A percentile compares a stretch with the other conserved stretches of the same genome.
Evolutionary conservation across 2,329 filamentous ascomycete species (phyloP).

Genomic region (Zymoseptoria tritici): DNA sequence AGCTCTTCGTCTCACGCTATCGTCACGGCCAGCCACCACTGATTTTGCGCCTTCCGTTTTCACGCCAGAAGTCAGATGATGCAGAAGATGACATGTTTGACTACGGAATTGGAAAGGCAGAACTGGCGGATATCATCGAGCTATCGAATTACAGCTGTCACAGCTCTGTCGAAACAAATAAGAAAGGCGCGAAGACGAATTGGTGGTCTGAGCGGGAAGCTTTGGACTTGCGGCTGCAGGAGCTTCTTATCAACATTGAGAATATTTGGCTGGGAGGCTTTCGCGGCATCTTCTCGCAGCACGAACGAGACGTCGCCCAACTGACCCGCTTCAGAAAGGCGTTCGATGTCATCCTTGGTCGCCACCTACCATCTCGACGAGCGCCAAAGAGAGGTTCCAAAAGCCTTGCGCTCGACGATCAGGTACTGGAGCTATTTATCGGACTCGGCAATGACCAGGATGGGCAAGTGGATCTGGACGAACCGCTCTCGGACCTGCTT

Average conservation of each 20-base stretch:
- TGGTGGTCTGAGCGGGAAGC: slow-evolving; percentile 88
- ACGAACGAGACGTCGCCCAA: slow-evolving; percentile 53
- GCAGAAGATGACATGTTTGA: slow-evolving; percentile 74
- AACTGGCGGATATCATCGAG: slow-evolving; percentile 75
- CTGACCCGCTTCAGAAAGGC: slow-evolving; percentile 68
- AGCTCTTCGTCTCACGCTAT: slow-evolving; percentile 84
- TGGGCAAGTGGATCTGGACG: slow-evolving; percentile 68
- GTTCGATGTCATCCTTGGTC: slow-evolving; percentile 72
- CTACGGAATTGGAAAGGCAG: slow-evolving; percentile 69
- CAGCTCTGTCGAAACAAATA: slow-evolving; percentile 59
- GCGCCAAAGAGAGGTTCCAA: slow-evolving; percentile 46
- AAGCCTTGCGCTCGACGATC: slow-evolving; percentile 49
- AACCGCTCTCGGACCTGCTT: slow-evolving; percentile 81
- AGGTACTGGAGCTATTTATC: slow-evolving; percentile 80
- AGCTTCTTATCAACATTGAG: slow-evolving; percentile 78
- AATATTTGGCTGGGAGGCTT: slow-evolving; percentile 94
- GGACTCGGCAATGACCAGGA: slow-evolving; percentile 68
- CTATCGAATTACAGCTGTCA: slow-evolving; percentile 80
- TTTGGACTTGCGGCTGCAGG: slow-evolving; percentile 68
- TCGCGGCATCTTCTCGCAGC: slow-evolving; percentile 82
- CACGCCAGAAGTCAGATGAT: slow-evolving; percentile 72
- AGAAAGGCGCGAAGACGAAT: slow-evolving; percentile 65
- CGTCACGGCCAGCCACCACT: slow-evolving; percentile 71
- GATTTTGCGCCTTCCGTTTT: slow-evolving; percentile 76
- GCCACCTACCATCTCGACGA: slow-evolving; percentile 75